Conservation (phyloP, 164 flowering plant species). For the Taxillus chinensis region DNA sequence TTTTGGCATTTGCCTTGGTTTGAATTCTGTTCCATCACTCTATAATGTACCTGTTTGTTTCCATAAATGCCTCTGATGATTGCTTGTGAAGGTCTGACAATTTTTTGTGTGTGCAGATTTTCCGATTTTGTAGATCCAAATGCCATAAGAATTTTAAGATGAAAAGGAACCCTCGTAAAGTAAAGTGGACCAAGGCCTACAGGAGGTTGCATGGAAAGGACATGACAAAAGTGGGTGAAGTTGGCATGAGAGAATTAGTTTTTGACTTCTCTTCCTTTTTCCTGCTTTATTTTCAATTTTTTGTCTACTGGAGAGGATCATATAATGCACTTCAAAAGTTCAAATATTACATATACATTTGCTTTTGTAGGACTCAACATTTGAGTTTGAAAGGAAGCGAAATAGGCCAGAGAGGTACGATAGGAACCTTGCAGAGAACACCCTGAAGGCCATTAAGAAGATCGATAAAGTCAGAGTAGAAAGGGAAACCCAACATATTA, state of each 20-base stretch:
- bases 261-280: no score
- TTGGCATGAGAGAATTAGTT: background rate
- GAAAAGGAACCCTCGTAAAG: conserved; percentile 95
- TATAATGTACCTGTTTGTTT: no score
- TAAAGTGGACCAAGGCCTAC: conserved; percentile 93
- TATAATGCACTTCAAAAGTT: no score
- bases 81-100: no score
- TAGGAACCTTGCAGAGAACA: conserved; percentile 41
- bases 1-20: no score
- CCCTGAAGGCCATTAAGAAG: conserved; percentile 53
- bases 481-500: conserved; percentile 30
- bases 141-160: conserved; percentile 95
- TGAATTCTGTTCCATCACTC: no score
- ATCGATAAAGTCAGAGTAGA: conserved; percentile 41
- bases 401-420: conserved; percentile 70
- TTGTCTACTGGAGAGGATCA: no score
- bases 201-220: conserved; percentile 82
- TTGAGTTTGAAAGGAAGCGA: conserved; percentile 63
- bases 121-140: conserved; percentile 83
- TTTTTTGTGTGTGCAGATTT: conserved; percentile 67
- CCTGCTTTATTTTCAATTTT: no score
- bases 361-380: conserved; percentile 40
- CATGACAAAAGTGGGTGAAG: conserved; percentile 62
- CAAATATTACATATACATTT: background rate
- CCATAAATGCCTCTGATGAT: no score